phyloP scores from a whole-genome alignment of 305 asterid species.

The Fraxinus ornus region DNA sequence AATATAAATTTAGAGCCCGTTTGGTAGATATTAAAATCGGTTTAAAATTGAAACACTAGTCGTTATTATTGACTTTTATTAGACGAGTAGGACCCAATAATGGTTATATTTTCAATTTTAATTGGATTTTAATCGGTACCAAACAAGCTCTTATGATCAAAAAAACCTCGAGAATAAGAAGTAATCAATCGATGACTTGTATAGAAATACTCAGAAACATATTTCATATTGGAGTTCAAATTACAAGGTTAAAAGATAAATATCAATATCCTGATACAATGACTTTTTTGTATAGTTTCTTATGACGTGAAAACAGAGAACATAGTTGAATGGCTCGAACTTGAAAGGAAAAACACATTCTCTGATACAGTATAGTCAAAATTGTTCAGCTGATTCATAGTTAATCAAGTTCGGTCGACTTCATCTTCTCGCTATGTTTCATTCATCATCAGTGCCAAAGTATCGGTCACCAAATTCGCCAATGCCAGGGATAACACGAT shows the following conservation, averaged over 20 bases:
- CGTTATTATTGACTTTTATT: too few relatives aligned
- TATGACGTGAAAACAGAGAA: not conserved
- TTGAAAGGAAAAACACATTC: not conserved
- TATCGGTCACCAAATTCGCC: conserved; percentile 96
- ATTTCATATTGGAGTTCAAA: too few relatives aligned
- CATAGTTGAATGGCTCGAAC: not conserved
- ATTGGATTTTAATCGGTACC: too few relatives aligned
- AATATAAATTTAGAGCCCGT: too few relatives aligned
- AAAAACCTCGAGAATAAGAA: not conserved
- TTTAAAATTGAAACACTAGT: too few relatives aligned
- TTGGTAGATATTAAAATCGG: too few relatives aligned
- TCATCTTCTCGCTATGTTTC: conserved; percentile 6
- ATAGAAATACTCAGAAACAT: not conserved
- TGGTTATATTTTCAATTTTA: too few relatives aligned
- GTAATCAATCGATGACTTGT: not conserved
- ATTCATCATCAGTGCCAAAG: conserved; percentile 89
- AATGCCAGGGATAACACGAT: conserved; percentile 91
- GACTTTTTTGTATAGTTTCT: not conserved
- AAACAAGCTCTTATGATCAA: too few relatives aligned
- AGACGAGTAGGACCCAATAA: too few relatives aligned
- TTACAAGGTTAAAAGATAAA: too few relatives aligned
- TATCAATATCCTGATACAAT: not conserved
- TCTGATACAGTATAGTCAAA: conserved; percentile 4
- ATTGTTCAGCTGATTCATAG: not conserved
- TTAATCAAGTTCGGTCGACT: conserved; percentile 16